Evolutionary conservation across 2,329 filamentous ascomycete species (phyloP), one percentile per base, ranked within the genome.

Genomic region (Septoria petroselini): DNA sequence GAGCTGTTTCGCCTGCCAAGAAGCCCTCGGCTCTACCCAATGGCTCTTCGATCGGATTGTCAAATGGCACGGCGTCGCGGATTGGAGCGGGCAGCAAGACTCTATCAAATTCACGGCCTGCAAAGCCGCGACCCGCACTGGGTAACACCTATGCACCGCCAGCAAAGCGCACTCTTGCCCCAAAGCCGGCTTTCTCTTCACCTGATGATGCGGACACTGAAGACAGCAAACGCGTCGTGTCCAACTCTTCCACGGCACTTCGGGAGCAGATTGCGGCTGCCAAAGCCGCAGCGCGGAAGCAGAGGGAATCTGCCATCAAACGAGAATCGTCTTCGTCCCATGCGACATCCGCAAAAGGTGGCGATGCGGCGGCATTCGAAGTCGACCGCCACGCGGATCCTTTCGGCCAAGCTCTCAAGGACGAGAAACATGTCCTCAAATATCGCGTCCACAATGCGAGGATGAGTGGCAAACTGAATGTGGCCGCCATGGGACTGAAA

Each of bases 211-310:
- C 25, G 4, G 29, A 19, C n/a, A 29, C 50, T 18, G 29, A 14
- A 17, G 51, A 55, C 27, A 38, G 52, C 7, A 57, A 59, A 37
- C 54, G 56, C 18, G 55, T 53, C 4, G 46, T 54, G 6, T 56
- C 44, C 8, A 66, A 69, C 61, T 90, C 90, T 0, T 96, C 91
- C 0, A 75, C 80, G 12, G 84, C 90, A 0, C 72, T 98, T 11
- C 82, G 93, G 27, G 89, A 96, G 43, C 91, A 93, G 46, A 96
- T 97, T 55, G 89, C 91, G 30, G 91, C 91, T 61, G 91, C 93
- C 1, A 95, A 91, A 65, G 90, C 90, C 2, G 87, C 89, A 2
- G 85, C 60, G 17, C 54, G 61, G 4, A 65, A 61, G 48, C 56
- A 64, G 31, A 62, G 60, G 41, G 58, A 52, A 82, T 30, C 52